Base-by-base conservation (phyloP, 495 filamentous ascomycete genomes). In the Daldinia concentrica region DNA sequence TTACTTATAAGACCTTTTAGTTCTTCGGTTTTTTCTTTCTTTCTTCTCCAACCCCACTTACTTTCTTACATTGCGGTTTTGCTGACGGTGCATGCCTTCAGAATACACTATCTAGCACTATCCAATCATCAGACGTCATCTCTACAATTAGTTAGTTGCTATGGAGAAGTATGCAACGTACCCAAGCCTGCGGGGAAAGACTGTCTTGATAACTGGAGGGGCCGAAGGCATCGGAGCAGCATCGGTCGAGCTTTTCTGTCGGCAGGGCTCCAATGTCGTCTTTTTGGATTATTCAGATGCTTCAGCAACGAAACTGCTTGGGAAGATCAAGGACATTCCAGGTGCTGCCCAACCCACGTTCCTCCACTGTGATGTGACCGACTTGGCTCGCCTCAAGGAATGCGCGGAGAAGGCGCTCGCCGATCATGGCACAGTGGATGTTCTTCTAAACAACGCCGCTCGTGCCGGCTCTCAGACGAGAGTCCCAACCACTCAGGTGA, bases 181-280 rank as follows among this genome's bases (percentile, higher is more conserved):
- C 60, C 78, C 79, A 15, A 79, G 73, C 61, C 70, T 85, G 56
- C 76, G 78, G 29, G 81, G 77, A 68, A 79, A 79, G 71, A 83
- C 79, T 34, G 84, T 87, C 50, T 71, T 87, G 30, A 82, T 87
- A 68, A 82, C 84, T 0, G 85, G 85, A 66, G 85, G 83, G 26
- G 84, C 85, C 2, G 82, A 83, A 7, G 85, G 85, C 32, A 84
- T 87, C 73, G 85, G 85, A 11, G 83, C 83, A 6, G 81, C 82
- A 60, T 74, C 74, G 6, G 81, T 82, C 48, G 75, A 80, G 71
- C 69, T 74, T 26, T 86, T 86, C 68, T 81, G 82, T 19, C 76
- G 77, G 14, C 79, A 85, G 52, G 84, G 84, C 32, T 76, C 84
- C 24, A 64, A 83, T 58, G 79, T 86, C 58, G 67, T 86, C 51